Conservation (phyloP, 768 basidiomycete genomes). For the Goffeauzyma gilvescens region DNA sequence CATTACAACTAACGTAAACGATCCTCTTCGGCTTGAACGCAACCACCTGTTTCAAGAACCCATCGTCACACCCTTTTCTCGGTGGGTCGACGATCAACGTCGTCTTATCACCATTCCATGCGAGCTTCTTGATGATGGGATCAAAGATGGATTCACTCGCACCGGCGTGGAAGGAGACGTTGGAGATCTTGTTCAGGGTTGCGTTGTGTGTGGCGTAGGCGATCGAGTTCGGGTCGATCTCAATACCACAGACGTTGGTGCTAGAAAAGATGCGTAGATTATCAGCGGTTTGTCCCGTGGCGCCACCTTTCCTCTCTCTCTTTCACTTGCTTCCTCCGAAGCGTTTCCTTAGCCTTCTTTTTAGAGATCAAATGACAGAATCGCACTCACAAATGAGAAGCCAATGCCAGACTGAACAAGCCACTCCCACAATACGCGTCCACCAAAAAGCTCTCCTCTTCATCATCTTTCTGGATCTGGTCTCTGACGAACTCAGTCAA, state of each 20-base stretch:
- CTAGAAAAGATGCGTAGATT: no score
- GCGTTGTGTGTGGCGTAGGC: constrained; percentile 33
- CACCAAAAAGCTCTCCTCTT: constrained; percentile 49
- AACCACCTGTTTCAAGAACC: constrained; percentile 52
- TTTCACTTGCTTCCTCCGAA: no score
- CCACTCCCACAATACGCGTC: constrained; percentile 60
- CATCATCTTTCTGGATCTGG: constrained; percentile 36
- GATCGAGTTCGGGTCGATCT: constrained; percentile 22
- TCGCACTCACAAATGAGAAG: constrained; percentile 9
- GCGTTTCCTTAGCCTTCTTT: neutral
- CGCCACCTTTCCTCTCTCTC: no score
- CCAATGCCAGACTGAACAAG: constrained; percentile 21
- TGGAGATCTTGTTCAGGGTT: constrained; percentile 8
- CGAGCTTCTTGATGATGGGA: constrained; percentile 4
- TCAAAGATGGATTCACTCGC: constrained; percentile 10
- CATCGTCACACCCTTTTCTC: constrained; percentile 74
- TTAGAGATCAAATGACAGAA: neutral
- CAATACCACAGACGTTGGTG: constrained; percentile 13
- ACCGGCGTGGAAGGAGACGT: constrained; percentile 9
- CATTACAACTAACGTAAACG: constrained; percentile 88
- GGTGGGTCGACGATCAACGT: constrained; percentile 50
- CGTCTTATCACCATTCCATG: constrained; percentile 36
- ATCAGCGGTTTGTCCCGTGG: no score
- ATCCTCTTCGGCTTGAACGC: constrained; percentile 47
- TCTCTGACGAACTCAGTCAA: constrained; percentile 67